Conservation (phyloP, 768 basidiomycete genomes). For the Pleurotus salmoneostramineus region DNA sequence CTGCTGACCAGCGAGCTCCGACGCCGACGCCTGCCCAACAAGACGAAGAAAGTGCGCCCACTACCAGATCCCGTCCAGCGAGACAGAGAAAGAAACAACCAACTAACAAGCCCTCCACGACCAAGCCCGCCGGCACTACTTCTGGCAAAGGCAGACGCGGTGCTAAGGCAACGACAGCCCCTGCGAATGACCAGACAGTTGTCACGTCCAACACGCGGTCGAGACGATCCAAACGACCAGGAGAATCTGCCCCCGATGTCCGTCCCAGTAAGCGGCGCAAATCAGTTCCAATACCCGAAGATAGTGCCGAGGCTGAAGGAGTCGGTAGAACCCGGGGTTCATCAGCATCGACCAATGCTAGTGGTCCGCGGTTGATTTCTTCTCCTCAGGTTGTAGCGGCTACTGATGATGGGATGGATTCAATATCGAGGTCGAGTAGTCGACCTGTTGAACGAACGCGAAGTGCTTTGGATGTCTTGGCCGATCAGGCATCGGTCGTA, state of each 20-base stretch:
- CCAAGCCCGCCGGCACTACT: constrained; percentile 3
- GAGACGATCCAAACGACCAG: neutral
- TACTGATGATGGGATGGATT: neutral
- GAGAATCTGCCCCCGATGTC: neutral
- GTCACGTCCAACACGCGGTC: neutral
- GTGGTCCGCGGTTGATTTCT: constrained; percentile 2
- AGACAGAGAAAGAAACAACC: constrained; percentile 1
- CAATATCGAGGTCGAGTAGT: neutral
- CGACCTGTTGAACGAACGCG: constrained; percentile 25
- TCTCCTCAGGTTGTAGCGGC: neutral
- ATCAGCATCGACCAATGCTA: neutral
- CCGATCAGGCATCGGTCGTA: constrained; percentile 63
- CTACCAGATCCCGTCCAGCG: neutral
- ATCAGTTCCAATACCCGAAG: neutral
- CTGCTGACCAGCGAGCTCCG: neutral
- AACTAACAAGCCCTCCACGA: neutral
- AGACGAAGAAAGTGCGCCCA: constrained; percentile 1
- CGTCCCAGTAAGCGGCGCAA: neutral
- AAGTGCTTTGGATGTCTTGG: constrained; percentile 68
- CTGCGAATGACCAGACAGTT: neutral
- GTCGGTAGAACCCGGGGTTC: neutral
- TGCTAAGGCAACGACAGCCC: neutral
- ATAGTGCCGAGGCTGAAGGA: neutral
- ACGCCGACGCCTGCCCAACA: constrained; percentile 1
- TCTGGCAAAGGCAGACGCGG: neutral